Percentiles rank a stretch among this genome's conserved stretches.
Evolutionary conservation across 208 protist genomes (phyloP).

Genomic region (Trypanosoma congolense): DNA sequence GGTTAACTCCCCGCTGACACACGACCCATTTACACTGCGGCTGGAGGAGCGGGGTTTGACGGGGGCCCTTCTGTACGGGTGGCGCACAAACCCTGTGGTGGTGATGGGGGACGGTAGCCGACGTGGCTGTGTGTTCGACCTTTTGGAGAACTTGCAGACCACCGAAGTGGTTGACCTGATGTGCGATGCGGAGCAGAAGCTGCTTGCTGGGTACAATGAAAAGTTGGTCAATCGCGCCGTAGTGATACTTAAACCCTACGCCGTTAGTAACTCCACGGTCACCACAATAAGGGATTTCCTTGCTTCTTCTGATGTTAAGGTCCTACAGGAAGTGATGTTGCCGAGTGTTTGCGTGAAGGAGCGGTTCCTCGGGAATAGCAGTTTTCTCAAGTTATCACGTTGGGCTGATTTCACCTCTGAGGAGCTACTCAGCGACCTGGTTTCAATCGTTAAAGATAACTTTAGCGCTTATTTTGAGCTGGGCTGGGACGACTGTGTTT

Average conservation of each 20-base stretch:
- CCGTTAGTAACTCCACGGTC: constrained; percentile 26
- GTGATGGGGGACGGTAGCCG: constrained; percentile 9
- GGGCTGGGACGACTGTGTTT: constrained; percentile 18
- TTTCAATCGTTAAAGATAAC: constrained; percentile 18
- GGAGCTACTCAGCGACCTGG: constrained; percentile 22
- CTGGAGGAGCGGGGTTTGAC: constrained; percentile 33
- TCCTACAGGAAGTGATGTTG: constrained; percentile 28
- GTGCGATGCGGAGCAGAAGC: constrained; percentile 30
- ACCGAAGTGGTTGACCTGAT: constrained; percentile 33
- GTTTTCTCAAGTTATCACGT: constrained; percentile 14
- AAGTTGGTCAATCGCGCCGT: constrained; percentile 34
- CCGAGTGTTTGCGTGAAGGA: constrained; percentile 28
- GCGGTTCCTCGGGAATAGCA: constrained; percentile 20
- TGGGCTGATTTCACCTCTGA: constrained; percentile 16
- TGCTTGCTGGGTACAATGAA: constrained; percentile 12
- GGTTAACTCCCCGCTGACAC: constrained; percentile 26
- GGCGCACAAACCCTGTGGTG: constrained; percentile 28
- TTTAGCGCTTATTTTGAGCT: constrained; percentile 30
- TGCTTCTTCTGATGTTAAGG: constrained; percentile 14
- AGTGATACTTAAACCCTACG: constrained; percentile 53
- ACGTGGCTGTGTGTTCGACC: constrained; percentile 26
- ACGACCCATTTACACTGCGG: constrained; percentile 30
- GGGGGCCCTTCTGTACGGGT: constrained; percentile 30
- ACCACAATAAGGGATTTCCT: constrained; percentile 30
- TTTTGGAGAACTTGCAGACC: constrained; percentile 39